phyloP scores from a whole-genome alignment of 345 rosid genomes.

The Eucalyptus decipiens region DNA sequence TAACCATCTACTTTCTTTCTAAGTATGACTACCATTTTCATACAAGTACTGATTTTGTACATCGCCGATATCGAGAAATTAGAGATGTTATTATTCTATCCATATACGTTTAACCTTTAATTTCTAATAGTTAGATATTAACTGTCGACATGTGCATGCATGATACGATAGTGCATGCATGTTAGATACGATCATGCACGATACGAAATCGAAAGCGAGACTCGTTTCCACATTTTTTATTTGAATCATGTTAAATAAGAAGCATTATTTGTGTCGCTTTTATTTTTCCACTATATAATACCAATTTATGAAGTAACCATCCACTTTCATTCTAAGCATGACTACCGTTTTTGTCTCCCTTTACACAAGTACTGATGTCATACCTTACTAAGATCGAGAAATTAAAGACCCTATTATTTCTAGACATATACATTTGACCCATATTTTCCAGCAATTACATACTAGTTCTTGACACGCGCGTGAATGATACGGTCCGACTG shows the following conservation, averaged over 20 bases:
- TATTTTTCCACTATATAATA: neutral
- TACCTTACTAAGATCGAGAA: neutral
- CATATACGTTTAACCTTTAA: neutral
- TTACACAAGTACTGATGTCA: neutral
- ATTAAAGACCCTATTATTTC: too few relatives aligned
- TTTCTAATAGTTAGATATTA: neutral
- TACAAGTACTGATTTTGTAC: fast-evolving
- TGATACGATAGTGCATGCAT: fast-evolving
- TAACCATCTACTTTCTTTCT: neutral
- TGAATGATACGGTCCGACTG: neutral
- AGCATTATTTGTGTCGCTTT: fast-evolving
- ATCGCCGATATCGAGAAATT: fast-evolving
- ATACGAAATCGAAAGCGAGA: fast-evolving
- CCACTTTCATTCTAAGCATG: neutral
- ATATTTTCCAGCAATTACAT: too few relatives aligned
- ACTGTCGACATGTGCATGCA: fast-evolving
- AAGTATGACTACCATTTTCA: neutral
- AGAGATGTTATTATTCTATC: neutral
- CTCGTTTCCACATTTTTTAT: fast-evolving
- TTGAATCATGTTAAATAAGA: neutral
- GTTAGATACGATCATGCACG: neutral
- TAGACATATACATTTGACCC: too few relatives aligned
- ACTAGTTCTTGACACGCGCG: fast-evolving
- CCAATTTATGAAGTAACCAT: neutral
- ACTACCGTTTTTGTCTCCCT: neutral